A percentile compares a stretch with the other conserved stretches of the same genome.
Evolutionary conservation across 176 grass and related monocot species (phyloP).

Genomic region (Cenchrus fungigraminus): DNA sequence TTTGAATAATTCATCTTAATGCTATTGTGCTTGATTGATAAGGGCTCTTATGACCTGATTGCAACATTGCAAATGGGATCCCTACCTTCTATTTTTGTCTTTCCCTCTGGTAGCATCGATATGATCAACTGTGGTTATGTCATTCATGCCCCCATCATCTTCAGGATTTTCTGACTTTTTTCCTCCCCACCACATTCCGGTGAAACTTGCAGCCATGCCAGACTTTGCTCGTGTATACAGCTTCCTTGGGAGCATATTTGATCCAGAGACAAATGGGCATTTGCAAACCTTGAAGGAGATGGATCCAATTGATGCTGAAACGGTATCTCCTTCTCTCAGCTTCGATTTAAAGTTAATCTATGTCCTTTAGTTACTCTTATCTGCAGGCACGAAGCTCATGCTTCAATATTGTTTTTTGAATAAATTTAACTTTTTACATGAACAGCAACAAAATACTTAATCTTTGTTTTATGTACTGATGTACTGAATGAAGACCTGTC

Average conservation of each 20-base stretch:
- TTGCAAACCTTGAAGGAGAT: slow-evolving; percentile 76
- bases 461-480: slow-evolving; percentile 2
- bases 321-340: slow-evolving; percentile 53
- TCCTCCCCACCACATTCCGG: background rate
- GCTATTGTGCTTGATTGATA: slow-evolving; percentile 10
- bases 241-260: slow-evolving; percentile 92
- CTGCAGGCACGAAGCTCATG: slow-evolving; percentile 11
- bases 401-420: background rate
- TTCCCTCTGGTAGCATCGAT: background rate
- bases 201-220: slow-evolving; percentile 61
- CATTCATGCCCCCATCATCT: background rate
- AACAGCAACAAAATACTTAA: background rate
- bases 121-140: background rate
- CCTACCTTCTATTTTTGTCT: background rate
- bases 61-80: background rate
- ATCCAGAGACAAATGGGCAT: slow-evolving; percentile 74
- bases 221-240: slow-evolving; percentile 80
- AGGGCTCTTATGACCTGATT: background rate
- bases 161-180: background rate
- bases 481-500: slow-evolving; percentile 10
- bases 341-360: slow-evolving; percentile 15
- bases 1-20: background rate
- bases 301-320: slow-evolving; percentile 92
- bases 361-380: background rate
- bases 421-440: background rate